Conservation (phyloP, 768 basidiomycete genomes). For the Cystobasidium onofrii region DNA sequence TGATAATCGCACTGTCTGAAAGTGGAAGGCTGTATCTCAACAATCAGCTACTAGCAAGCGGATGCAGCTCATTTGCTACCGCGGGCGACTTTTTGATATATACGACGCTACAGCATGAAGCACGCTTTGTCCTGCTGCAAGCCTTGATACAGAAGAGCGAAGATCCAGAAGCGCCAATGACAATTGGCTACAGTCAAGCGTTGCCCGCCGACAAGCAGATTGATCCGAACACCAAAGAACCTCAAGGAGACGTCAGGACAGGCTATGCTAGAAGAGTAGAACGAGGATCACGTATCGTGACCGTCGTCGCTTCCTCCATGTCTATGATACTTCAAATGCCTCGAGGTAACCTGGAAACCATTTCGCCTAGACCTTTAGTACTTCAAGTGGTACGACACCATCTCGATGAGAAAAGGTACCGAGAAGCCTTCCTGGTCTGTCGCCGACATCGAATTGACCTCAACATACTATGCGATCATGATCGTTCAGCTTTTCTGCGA, state of each 20-base stretch:
- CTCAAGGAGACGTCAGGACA: slow-evolving; percentile 43
- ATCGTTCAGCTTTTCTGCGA: slow-evolving; percentile 59
- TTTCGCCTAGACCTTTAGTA: slow-evolving; percentile 84
- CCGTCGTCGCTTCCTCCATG: slow-evolving; percentile 78
- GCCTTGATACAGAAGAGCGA: slow-evolving; percentile 39
- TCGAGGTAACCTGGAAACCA: slow-evolving; percentile 88
- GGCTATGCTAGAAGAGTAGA: slow-evolving; percentile 64
- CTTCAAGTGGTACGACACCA: slow-evolving; percentile 72
- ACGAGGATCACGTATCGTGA: slow-evolving; percentile 79
- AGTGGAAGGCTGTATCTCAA: slow-evolving; percentile 61
- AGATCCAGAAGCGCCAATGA: neutral
- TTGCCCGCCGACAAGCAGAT: slow-evolving; percentile 30
- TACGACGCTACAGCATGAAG: slow-evolving; percentile 73
- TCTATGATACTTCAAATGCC: slow-evolving; percentile 93
- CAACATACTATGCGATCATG: slow-evolving; percentile 74
- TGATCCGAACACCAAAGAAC: slow-evolving; percentile 38
- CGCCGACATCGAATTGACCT: slow-evolving; percentile 89
- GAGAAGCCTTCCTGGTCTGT: slow-evolving; percentile 81
- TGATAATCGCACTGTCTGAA: slow-evolving; percentile 60
- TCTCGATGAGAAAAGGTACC: slow-evolving; percentile 61
- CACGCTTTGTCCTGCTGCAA: slow-evolving; percentile 60
- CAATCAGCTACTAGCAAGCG: slow-evolving; percentile 44
- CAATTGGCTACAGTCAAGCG: slow-evolving; percentile 28
- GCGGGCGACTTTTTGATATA: slow-evolving; percentile 71
- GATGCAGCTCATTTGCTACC: slow-evolving; percentile 58